phyloP scores from a whole-genome alignment of 768 basidiomycete genomes.

The Phanerochaete sordida region DNA sequence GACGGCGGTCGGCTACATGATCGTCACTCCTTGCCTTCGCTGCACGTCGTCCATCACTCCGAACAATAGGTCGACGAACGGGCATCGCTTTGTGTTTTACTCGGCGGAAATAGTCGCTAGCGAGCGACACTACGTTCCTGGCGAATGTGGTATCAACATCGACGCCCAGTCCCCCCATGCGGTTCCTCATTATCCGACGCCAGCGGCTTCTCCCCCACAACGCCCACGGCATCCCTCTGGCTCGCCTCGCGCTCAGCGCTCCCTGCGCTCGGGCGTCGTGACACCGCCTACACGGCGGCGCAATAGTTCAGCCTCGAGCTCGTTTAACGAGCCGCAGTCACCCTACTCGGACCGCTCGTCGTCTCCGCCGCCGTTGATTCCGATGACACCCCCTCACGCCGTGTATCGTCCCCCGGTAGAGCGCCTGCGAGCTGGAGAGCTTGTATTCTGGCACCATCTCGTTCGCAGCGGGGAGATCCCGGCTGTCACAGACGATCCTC shows the following conservation, averaged over 20 bases:
- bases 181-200: constrained; percentile 1
- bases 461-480: constrained; percentile 69
- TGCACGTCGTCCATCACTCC: constrained; percentile 71
- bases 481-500: constrained; percentile 57
- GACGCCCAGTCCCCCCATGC: constrained; percentile 19
- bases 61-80: constrained; percentile 73
- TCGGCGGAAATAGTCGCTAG: constrained; percentile 60
- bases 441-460: constrained; percentile 77
- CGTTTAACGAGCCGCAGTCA: neutral
- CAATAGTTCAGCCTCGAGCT: neutral
- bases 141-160: constrained; percentile 53
- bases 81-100: constrained; percentile 87
- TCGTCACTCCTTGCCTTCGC: constrained; percentile 70
- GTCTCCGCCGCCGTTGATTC: constrained; percentile 25
- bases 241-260: constrained; percentile 4
- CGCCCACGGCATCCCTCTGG: constrained; percentile 2
- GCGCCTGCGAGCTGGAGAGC: constrained; percentile 49
- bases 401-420: constrained; percentile 31
- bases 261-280: neutral
- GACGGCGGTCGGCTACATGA: constrained; percentile 71
- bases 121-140: constrained; percentile 59
- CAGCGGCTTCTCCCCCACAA: constrained; percentile 3
- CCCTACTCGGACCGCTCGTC: constrained; percentile 10
- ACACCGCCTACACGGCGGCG: neutral
- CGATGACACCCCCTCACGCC: constrained; percentile 29